Evolutionary conservation across 2,329 filamentous ascomycete species (phyloP).

Genomic region (Arthrobotrys sphaeroides): DNA sequence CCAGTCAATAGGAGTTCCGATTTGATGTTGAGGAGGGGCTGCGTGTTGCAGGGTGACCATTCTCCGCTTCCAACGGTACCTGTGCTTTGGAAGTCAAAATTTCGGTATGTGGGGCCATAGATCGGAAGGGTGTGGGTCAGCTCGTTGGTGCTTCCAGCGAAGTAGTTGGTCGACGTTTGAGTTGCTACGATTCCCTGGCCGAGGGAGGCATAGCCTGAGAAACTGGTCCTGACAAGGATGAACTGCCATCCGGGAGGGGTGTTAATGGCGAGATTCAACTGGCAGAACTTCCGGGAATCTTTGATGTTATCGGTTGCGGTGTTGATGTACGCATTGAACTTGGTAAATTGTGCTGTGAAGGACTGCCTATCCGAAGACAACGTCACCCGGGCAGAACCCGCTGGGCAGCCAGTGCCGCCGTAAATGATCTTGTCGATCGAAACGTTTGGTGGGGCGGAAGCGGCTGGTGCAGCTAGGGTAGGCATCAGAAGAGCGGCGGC

Average conservation of each 20-base stretch:
- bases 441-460: constrained; percentile 12
- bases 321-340: constrained; percentile 26
- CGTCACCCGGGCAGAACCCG: constrained; percentile 10
- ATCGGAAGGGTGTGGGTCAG: constrained; percentile 17
- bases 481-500: background rate
- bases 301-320: constrained; percentile 8
- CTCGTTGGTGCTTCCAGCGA: constrained; percentile 31
- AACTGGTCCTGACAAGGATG: constrained; percentile 32
- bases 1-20: constrained; percentile 20
- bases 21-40: constrained; percentile 39
- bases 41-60: constrained; percentile 40
- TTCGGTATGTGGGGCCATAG: constrained; percentile 13
- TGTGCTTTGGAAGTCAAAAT: constrained; percentile 10
- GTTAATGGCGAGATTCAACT: constrained; percentile 38
- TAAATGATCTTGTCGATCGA: constrained; percentile 34
- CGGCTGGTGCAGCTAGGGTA: background rate
- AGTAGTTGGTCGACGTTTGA: constrained; percentile 33
- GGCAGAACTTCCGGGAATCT: constrained; percentile 40
- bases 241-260: constrained; percentile 40
- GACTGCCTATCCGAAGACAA: constrained; percentile 33
- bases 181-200: constrained; percentile 6
- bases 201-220: constrained; percentile 38
- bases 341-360: constrained; percentile 30
- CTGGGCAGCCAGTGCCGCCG: constrained; percentile 43
- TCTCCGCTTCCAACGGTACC: constrained; percentile 5